Evolutionary conservation across 805 yeast species (phyloP), one percentile per base, ranked within the genome.

Genomic region (Candida cerambycidarum): DNA sequence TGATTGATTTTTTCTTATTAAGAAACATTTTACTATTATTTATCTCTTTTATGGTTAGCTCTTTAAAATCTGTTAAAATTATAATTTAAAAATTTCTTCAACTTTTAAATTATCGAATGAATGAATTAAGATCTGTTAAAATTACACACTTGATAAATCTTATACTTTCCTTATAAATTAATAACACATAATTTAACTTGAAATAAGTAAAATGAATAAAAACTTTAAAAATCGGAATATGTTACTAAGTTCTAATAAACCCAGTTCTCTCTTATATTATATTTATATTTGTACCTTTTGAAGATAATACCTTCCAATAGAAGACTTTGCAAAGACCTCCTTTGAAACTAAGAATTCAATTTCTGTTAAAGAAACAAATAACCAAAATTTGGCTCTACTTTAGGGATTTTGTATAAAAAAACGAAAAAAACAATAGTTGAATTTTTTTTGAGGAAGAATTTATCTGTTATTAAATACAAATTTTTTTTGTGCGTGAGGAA

Each of bases 1-100:
- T 54, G 13, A 50, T 39, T 13, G 68, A 54, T 39, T 54, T 46
- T 42, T 59, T 61, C 46, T 56, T 61, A 44, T 48, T 54, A 42
- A 53, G 49, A 38, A 34, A 34, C 38, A 34, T 34, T 34, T 34
- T 14, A 34, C 46, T 48, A 27, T 53, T 47, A 23, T 51, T 45
- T 34, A 23, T 51, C 44, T 34, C 49, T 25, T 27, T 39, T 16
- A 32, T 19, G 15, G 15, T 11, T 9, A 11, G 4, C 10, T 33
- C 14, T 23, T 21, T 19, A 21, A 10, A 34, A 34, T 23, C 18
- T 34, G 9, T 34, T 19, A 24, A 19, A 16, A 32, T n/a, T 33
- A 9, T 28, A 34, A 34, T 34, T 34, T 23, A 34, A 32, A 32
- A 17, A 13, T 3, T 34, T 23, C 12, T 4, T 34, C n/a, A 28